Evolutionary conservation across 2,329 filamentous ascomycete species (phyloP), one percentile per base, ranked within the genome.

Genomic region (Penicillium sp.): DNA sequence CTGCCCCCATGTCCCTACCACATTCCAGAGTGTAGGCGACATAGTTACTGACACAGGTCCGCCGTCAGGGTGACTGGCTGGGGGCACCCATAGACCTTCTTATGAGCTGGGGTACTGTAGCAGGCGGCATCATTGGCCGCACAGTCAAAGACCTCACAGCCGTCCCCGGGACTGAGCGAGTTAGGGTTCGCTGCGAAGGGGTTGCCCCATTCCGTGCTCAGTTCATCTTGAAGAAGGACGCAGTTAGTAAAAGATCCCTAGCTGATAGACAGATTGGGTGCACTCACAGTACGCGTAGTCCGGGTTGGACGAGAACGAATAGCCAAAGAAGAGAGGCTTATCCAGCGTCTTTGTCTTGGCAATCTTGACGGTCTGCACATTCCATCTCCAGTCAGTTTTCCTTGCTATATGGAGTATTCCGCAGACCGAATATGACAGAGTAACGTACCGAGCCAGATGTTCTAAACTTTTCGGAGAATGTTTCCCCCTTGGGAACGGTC

Each of bases 341-440:
- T 50, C 34, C 34, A 67, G 53, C 10, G 62, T 66, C 49, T 61
- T 61, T 48, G 62, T 61, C 33, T 55, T 58, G 28, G 57, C 54
- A 21, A 61, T 62, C 43, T 61, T 60, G 29, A 61, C 44, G 26
- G 56, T 61, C 59, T 61, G 24, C 40, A 43, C 15, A 46, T 55
- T 48, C 13, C 19, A 48, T 54, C 33, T 46, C 29, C 10, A 34
- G 52, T 57, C 39, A 60, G 52, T 51, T 43, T 49, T 26, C 17
- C 43, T 45, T 50, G 19, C 34, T 39, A 49, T 43, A 43, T 49
- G 10, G 28, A 26, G 17, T 32, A 38, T 43, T 43, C 13, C 4
- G 29, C 3, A 41, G 39, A 46, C 8, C 13, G 17, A 29, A 43
- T 37, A 51, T 24, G 26, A 52, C 6, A 10, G 29, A 49, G 15